phyloP scores from a whole-genome alignment of 1,139 yeast genomes.

The Pichia sp. region DNA sequence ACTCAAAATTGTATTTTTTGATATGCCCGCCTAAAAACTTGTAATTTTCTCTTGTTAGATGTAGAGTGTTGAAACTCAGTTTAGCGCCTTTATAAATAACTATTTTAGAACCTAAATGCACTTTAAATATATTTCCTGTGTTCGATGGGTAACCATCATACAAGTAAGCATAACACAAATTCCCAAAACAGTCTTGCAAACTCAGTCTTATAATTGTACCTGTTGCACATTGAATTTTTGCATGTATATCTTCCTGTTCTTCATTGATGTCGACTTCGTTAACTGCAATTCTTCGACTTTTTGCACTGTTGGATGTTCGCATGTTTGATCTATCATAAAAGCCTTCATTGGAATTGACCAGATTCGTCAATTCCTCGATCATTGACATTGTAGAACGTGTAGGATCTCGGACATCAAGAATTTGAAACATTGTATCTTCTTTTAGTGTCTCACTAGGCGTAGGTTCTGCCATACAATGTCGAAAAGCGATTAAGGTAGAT shows the following conservation, averaged over 20 bases:
- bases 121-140: constrained; percentile 25
- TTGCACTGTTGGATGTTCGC: neutral
- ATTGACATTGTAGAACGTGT: constrained; percentile 31
- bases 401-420: constrained; percentile 34
- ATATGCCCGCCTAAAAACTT: constrained; percentile 33
- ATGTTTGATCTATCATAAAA: constrained; percentile 22
- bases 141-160: neutral
- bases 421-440: constrained; percentile 31
- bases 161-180: constrained; percentile 33
- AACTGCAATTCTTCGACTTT: constrained; percentile 19
- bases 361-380: constrained; percentile 30
- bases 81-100: constrained; percentile 26
- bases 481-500: constrained; percentile 4
- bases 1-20: constrained; percentile 28
- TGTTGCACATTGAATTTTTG: neutral
- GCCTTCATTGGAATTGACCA: constrained; percentile 25
- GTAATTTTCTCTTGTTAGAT: constrained; percentile 22
- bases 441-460: constrained; percentile 4
- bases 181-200: constrained; percentile 34
- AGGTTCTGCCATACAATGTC: constrained; percentile 12
- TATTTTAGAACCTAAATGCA: constrained; percentile 33
- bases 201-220: constrained; percentile 29
- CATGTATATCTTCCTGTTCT: constrained; percentile 22
- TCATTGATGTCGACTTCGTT: constrained; percentile 15
- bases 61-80: constrained; percentile 22